Evolutionary conservation across 148 eudicot genomes (phyloP), one percentile per base, ranked within the genome.

Genomic region (Chenopodium berlandieri): DNA sequence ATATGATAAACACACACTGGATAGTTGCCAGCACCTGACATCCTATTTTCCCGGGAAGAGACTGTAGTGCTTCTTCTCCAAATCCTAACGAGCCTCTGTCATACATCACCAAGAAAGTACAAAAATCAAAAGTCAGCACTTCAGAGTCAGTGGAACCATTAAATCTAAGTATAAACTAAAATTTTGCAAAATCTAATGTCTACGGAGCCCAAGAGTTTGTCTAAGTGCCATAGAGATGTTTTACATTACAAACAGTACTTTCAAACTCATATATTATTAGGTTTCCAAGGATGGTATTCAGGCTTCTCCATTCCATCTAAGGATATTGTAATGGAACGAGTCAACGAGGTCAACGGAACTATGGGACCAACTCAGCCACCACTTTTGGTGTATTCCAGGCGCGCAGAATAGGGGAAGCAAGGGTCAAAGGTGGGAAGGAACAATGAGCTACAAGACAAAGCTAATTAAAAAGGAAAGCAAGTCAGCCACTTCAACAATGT

Each of bases 61-160:
- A 92, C 81, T 95, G 99, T 86, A 95, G 79, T 75, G 97, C 95
- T 85, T 92, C 99, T 85, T 95, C 99, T 75, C 99, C 99, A 86
- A 92, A 95, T 71, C 99, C 99, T 69, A 95, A 73, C 20, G 99
- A 95, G 63, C 99, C 99, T 87, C 99, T 95, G 86, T 47, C 77
- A 90, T 47, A 72, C 79, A 72, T 74, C 30, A 58, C 70, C 68
- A 75, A 7, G 56, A 78, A 48, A 74, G 46, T 68, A 72, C 50
- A 75, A 74, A 76, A 62, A 68, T 27, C 27, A 27, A 27, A 27
- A 27, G 27, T 27, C 27, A 27, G 27, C 27, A 27, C 27, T 27
- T 27, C 27, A 27, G 27, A 27, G 27, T 27, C 19, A 48, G 7
- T 1, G 27, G 30, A 72, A 64, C 27, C 32, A 50, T 9, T 11